Conservation (phyloP, 768 basidiomycete genomes). For the Amanita fuliginea region DNA sequence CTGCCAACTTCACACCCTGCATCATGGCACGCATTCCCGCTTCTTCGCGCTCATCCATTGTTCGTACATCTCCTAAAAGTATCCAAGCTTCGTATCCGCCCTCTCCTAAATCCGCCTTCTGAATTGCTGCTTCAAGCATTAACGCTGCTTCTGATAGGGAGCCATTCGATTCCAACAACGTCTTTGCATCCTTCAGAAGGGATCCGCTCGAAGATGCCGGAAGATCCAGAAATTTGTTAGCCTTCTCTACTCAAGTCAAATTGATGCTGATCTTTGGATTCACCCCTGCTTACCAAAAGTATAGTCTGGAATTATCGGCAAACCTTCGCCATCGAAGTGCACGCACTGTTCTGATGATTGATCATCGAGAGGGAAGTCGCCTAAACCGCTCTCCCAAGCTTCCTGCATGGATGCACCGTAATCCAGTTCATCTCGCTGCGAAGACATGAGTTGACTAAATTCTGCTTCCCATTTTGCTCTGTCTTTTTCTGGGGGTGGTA, state of each 20-base stretch:
- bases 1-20: conserved; percentile 60
- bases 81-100: conserved; percentile 89
- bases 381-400: conserved; percentile 51
- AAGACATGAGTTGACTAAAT: conserved; percentile 67
- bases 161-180: conserved; percentile 66
- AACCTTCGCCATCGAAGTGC: conserved; percentile 60
- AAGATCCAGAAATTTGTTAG: conserved; percentile 60
- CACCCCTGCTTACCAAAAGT: conserved; percentile 52
- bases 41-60: conserved; percentile 84
- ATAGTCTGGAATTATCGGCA: conserved; percentile 66
- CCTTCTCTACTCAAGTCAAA: conserved; percentile 38
- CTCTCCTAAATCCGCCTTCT: conserved; percentile 68
- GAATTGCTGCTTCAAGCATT: conserved; percentile 85
- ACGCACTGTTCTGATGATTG: conserved; percentile 19
- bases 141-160: conserved; percentile 81
- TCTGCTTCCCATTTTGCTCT: conserved; percentile 76
- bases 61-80: conserved; percentile 78
- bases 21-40: conserved; percentile 69
- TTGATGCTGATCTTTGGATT: neutral
- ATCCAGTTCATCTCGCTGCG: conserved; percentile 56
- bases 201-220: conserved; percentile 24
- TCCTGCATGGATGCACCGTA: conserved; percentile 50
- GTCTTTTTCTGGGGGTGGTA: conserved; percentile 49
- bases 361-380: conserved; percentile 26
- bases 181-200: conserved; percentile 67